A percentile compares a stretch with the other conserved stretches of the same genome.
Conservation (phyloP, 352 stramenopile species). For the Globisporangium solare region DNA sequence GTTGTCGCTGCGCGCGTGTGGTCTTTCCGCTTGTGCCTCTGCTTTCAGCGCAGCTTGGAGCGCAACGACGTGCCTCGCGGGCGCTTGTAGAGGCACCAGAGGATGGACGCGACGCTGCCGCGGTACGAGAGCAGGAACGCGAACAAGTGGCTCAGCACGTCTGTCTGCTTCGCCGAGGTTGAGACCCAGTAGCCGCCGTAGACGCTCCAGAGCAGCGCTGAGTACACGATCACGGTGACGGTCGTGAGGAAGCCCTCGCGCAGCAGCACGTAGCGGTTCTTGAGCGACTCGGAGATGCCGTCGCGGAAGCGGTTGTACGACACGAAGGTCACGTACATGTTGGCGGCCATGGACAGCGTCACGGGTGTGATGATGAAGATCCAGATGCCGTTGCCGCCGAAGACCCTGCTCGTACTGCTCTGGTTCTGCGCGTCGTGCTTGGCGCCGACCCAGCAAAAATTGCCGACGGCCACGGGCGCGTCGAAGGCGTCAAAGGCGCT, state of each 20-base stretch:
- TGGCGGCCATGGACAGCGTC: constrained; percentile 43
- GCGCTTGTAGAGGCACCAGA: constrained; percentile 70
- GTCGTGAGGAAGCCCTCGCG: constrained; percentile 70
- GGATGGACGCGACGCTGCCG: constrained; percentile 59
- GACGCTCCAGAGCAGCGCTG: constrained; percentile 54
- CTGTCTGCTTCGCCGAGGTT: constrained; percentile 18
- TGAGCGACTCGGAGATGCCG: constrained; percentile 53
- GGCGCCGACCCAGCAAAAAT: constrained; percentile 73
- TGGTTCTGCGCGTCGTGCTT: constrained; percentile 19
- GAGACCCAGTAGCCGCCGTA: constrained; percentile 66
- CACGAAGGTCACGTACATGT: constrained; percentile 64
- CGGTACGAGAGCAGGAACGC: constrained; percentile 68
- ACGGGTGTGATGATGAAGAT: constrained; percentile 65
- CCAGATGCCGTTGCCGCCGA: constrained; percentile 41
- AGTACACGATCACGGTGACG: constrained; percentile 65
- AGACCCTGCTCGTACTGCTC: constrained; percentile 19
- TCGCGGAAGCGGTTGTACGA: constrained; percentile 57
- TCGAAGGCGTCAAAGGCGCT: constrained; percentile 46
- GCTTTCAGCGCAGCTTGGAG: constrained; percentile 14
- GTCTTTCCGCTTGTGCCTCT: neutral
- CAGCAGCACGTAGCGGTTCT: constrained; percentile 49
- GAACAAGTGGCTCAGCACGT: constrained; percentile 51
- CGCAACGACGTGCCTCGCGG: constrained; percentile 16
- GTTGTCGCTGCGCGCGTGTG: neutral
- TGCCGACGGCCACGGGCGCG: constrained; percentile 49